A percentile compares a stretch with the other conserved stretches of the same genome.
phyloP scores from a whole-genome alignment of 192 early-diverging fungal genomes.

The Funneliformis mosseae region DNA sequence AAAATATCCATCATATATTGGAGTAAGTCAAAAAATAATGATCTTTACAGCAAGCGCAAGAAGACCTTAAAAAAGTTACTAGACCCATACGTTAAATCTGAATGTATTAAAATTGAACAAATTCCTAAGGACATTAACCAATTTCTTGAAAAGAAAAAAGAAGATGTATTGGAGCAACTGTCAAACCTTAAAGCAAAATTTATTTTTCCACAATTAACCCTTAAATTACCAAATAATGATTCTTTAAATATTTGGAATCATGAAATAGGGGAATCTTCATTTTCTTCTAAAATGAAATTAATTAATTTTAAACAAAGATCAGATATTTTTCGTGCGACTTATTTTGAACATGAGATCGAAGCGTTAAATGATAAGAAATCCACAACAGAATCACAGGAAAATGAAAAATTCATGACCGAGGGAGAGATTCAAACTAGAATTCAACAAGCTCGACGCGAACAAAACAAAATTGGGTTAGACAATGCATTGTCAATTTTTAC shows the following conservation, averaged over 20 bases:
- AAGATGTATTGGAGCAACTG: background rate
- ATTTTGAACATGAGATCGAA: constrained; percentile 9
- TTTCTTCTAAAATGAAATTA: background rate
- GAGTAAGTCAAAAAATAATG: background rate
- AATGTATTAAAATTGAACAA: background rate
- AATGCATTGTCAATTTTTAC: background rate
- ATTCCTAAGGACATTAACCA: background rate
- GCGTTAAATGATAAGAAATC: background rate
- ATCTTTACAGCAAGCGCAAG: background rate
- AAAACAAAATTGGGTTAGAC: background rate
- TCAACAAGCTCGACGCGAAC: background rate
- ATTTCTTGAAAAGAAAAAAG: background rate
- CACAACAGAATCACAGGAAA: background rate
- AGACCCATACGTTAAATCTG: background rate
- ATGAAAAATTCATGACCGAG: constrained; percentile 8
- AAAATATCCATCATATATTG: background rate
- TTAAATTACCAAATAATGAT: background rate
- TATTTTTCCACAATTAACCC: background rate
- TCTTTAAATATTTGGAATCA: background rate
- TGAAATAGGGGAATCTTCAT: background rate
- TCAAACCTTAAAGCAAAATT: background rate
- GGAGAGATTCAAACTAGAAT: background rate
- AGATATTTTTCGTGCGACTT: background rate
- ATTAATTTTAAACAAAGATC: background rate
- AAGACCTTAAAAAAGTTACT: background rate